Percentiles rank a stretch among this genome's conserved stretches.
Evolutionary conservation across 768 basidiomycete species (phyloP).

Genomic region (Phanerodontia chrysosporium): DNA sequence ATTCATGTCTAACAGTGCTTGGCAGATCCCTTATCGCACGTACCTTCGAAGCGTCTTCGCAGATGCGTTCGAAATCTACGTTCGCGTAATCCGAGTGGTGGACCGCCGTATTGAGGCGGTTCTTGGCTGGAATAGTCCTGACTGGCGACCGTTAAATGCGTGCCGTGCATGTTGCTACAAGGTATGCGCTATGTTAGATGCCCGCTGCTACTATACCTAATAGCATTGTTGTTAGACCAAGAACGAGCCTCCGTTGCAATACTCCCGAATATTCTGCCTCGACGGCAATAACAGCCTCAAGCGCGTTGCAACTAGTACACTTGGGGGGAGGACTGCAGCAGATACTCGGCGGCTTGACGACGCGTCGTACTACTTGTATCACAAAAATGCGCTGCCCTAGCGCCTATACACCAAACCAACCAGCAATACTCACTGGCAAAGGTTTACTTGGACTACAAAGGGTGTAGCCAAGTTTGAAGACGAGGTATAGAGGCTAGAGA

Average conservation of each 20-base stretch:
- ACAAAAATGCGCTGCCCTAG: no score
- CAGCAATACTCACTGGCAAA: no score
- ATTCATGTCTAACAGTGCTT: not conserved
- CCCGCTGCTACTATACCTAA: not conserved
- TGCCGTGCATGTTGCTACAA: constrained; percentile 36
- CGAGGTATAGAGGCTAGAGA: no score
- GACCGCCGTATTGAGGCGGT: constrained; percentile 17
- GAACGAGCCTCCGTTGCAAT: not conserved
- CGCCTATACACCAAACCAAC: no score
- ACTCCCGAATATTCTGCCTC: not conserved
- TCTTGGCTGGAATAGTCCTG: constrained; percentile 24
- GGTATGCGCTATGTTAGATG: constrained; percentile 12
- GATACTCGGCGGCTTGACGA: constrained; percentile 2
- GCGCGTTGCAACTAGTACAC: not conserved
- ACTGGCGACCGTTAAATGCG: constrained; percentile 31
- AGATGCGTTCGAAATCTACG: constrained; percentile 33
- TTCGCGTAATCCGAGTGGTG: constrained; percentile 22
- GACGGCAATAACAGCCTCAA: constrained; percentile 12
- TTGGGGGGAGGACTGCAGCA: not conserved
- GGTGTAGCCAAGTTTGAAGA: no score
- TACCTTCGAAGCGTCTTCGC: constrained; percentile 24
- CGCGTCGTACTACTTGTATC: constrained; percentile 7
- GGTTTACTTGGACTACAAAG: no score
- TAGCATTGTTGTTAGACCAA: not conserved
- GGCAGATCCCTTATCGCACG: constrained; percentile 25